Percentiles rank a stretch among this genome's conserved stretches.
Evolutionary conservation across 768 basidiomycete species (phyloP).

Genomic region (Trametes punicea): DNA sequence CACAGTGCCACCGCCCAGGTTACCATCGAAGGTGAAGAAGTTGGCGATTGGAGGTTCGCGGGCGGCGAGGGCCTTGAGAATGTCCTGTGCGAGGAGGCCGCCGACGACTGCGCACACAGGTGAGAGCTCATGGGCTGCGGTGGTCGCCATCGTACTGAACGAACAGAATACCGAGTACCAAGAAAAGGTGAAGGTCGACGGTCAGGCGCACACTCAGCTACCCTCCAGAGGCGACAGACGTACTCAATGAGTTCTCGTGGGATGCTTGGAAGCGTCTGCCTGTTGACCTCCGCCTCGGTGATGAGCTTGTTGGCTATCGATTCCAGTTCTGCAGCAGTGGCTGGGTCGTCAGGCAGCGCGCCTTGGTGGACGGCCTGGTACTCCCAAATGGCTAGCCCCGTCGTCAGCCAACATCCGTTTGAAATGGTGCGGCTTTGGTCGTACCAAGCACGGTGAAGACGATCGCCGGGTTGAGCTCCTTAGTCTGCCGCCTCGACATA

Average conservation of each 20-base stretch:
- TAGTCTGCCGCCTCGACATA: slow-evolving; percentile 72
- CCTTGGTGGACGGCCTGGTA: slow-evolving; percentile 61
- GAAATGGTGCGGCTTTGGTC: background rate
- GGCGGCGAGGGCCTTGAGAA: slow-evolving; percentile 85
- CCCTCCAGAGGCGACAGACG: slow-evolving; percentile 16
- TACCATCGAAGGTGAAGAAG: slow-evolving; percentile 86
- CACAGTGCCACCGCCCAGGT: slow-evolving; percentile 71
- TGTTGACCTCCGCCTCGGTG: slow-evolving; percentile 63
- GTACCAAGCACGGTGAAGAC: slow-evolving; percentile 73
- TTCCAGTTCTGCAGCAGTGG: slow-evolving; percentile 54
- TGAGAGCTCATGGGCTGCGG: slow-evolving; percentile 83
- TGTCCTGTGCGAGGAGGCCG: slow-evolving; percentile 92
- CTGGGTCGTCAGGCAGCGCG: slow-evolving; percentile 50
- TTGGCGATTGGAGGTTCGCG: slow-evolving; percentile 94
- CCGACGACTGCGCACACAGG: slow-evolving; percentile 94
- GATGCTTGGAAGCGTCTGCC: slow-evolving; percentile 54
- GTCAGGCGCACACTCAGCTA: background rate
- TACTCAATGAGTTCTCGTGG: slow-evolving; percentile 67
- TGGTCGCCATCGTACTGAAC: slow-evolving; percentile 59
- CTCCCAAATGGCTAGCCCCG: slow-evolving; percentile 71
- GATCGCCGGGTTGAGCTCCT: slow-evolving; percentile 74
- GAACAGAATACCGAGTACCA: background rate
- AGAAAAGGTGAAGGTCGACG: background rate
- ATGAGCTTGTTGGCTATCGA: slow-evolving; percentile 62
- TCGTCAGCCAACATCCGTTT: background rate